These are phyloP conservation scores for Chenopodium quinoa DNA, from an alignment of 148 eudicot species.

Conservation along the genomic window DNA sequence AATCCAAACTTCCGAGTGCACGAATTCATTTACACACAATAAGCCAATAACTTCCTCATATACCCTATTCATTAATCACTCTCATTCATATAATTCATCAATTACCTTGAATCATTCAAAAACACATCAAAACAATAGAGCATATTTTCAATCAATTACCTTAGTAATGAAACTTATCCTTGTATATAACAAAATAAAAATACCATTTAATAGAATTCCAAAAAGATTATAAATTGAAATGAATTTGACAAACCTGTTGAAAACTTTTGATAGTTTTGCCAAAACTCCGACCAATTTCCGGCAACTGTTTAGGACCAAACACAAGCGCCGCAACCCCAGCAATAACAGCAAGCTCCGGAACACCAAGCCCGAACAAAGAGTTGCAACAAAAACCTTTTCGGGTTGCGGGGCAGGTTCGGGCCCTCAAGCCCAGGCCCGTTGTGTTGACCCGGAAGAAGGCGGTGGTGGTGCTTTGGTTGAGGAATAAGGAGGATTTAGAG, in stretches of 20 bases:
- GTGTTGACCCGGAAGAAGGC: conserved; percentile 23
- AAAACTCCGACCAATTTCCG: conserved; percentile 78
- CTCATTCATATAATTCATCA: background rate
- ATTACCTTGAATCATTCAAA: background rate
- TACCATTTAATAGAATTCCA: background rate
- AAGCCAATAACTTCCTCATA: no score
- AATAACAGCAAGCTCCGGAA: conserved; percentile 90
- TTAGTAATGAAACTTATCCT: background rate
- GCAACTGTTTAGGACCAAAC: conserved; percentile 84
- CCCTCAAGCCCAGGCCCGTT: conserved; percentile 17
- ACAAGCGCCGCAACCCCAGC: conserved; percentile 85
- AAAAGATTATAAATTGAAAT: background rate
- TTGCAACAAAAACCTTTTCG: conserved; percentile 49
- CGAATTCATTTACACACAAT: background rate
- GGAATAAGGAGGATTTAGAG: conserved; percentile 37
- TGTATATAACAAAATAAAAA: background rate
- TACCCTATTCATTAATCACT: no score
- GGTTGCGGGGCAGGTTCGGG: conserved; percentile 26
- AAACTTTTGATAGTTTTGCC: conserved; percentile 93
- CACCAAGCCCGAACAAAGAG: conserved; percentile 79
- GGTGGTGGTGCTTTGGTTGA: conserved; percentile 2
- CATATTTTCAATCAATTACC: background rate
- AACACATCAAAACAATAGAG: background rate
- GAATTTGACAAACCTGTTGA: conserved; percentile 57
- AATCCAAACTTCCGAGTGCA: background rate